A percentile compares a stretch with the other conserved stretches of the same genome.
Conservation (phyloP, 371 early-diverging fungal genomes). For the Rhizopus arrhizus region DNA sequence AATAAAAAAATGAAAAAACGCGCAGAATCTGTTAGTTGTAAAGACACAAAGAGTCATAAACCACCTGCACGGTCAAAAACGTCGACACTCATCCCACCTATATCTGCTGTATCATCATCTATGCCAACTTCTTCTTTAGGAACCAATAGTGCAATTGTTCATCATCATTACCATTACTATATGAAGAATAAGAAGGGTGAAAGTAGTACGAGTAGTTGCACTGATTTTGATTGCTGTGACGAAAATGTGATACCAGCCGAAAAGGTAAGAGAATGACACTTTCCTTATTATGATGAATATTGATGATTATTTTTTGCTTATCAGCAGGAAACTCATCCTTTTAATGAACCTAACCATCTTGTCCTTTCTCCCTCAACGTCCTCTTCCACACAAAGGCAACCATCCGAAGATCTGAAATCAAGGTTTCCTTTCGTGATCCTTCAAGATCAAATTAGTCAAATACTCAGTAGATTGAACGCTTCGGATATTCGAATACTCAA, state of each 20-base stretch:
- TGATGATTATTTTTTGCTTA: too few relatives aligned
- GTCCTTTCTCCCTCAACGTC: slow-evolving; percentile 16
- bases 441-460: slow-evolving; percentile 25
- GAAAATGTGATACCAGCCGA: not conserved
- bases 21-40: slow-evolving; percentile 4
- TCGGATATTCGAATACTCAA: slow-evolving; percentile 61
- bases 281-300: not conserved
- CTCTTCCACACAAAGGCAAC: slow-evolving; percentile 9
- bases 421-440: slow-evolving; percentile 11
- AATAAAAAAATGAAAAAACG: slow-evolving; percentile 12
- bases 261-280: not conserved
- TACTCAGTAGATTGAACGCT: slow-evolving; percentile 44
- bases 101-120: slow-evolving; percentile 22
- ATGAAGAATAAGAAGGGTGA: slow-evolving; percentile 22
- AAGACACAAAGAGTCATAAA: not conserved
- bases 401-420: not conserved
- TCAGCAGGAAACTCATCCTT: too few relatives aligned
- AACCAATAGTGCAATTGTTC: slow-evolving; percentile 30
- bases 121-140: slow-evolving; percentile 20
- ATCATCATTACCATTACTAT: slow-evolving; percentile 51
- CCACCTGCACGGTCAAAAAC: slow-evolving; percentile 6
- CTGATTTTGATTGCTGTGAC: not conserved
- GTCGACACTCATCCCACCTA: slow-evolving; percentile 1
- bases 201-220: not conserved
- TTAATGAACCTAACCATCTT: not conserved